These are phyloP conservation scores for Erysimum cheiri DNA, from an alignment of 441 rosid genomes.

Conservation along the genomic window DNA sequence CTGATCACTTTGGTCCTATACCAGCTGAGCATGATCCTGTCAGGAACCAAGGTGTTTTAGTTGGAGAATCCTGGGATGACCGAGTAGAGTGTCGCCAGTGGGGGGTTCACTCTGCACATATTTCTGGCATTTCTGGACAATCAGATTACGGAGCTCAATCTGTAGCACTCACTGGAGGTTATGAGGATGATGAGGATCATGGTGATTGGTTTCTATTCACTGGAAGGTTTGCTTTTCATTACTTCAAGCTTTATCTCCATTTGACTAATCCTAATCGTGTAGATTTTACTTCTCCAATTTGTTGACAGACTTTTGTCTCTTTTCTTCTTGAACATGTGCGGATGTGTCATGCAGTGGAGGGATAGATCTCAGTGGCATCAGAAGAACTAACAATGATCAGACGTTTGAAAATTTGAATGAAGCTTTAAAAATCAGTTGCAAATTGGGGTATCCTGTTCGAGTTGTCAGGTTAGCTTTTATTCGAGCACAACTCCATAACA, in stretches of 20 bases:
- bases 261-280: neutral
- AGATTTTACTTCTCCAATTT: neutral
- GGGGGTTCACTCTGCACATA: constrained; percentile 79
- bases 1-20: constrained; percentile 88
- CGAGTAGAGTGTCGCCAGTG: constrained; percentile 72
- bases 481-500: neutral
- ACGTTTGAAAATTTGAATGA: constrained; percentile 59
- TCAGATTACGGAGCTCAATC: constrained; percentile 75
- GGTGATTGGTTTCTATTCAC: constrained; percentile 94
- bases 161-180: constrained; percentile 81
- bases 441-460: constrained; percentile 78
- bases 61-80: constrained; percentile 79
- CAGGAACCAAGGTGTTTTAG: constrained; percentile 77
- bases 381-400: constrained; percentile 78
- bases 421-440: constrained; percentile 75
- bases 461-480: constrained; percentile 68
- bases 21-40: constrained; percentile 75
- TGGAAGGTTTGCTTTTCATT: constrained; percentile 64
- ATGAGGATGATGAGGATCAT: constrained; percentile 83
- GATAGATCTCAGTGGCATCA: constrained; percentile 76
- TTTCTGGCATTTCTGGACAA: constrained; percentile 82
- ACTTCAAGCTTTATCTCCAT: neutral
- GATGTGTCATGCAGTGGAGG: constrained; percentile 62
- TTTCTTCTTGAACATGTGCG: constrained; percentile 10
- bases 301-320: neutral